Conservation (phyloP, 2,329 filamentous ascomycete species). For the Cordyceps sp. region DNA sequence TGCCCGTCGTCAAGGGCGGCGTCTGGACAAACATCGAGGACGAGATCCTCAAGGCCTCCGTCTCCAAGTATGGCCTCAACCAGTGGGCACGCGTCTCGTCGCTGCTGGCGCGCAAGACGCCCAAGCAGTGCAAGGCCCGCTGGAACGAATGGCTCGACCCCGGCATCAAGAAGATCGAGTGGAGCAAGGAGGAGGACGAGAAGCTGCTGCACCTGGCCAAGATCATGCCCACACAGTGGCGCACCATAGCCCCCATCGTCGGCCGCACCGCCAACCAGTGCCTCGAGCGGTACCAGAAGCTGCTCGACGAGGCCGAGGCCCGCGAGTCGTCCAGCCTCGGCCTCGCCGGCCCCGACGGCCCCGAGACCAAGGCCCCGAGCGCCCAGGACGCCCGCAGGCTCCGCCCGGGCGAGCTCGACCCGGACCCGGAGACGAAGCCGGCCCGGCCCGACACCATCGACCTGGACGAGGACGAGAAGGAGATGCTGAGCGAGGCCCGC, state of each 20-base stretch:
- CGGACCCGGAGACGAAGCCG: constrained; percentile 93
- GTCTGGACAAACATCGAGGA: constrained; percentile 72
- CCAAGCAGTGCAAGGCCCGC: constrained; percentile 97
- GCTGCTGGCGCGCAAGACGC: constrained; percentile 87
- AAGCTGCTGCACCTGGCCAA: constrained; percentile 92
- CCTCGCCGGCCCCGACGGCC: constrained; percentile 70
- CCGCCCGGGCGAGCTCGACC: constrained; percentile 84
- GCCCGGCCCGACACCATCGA: constrained; percentile 94
- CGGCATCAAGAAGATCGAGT: constrained; percentile 95
- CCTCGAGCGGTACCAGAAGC: constrained; percentile 88
- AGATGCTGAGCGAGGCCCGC: constrained; percentile 96
- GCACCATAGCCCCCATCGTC: constrained; percentile 92
- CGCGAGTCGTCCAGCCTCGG: constrained; percentile 72
- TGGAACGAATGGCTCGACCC: constrained; percentile 99
- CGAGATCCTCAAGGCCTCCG: constrained; percentile 91
- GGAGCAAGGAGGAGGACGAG: constrained; percentile 97
- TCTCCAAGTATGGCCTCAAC: constrained; percentile 88
- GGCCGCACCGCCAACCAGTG: constrained; percentile 94
- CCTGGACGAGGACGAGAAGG: constrained; percentile 96
- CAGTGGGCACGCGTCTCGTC: constrained; percentile 99
- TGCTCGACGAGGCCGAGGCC: constrained; percentile 89
- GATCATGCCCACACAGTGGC: constrained; percentile 98
- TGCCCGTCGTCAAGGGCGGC: constrained; percentile 60
- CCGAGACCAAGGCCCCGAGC: constrained; percentile 71
- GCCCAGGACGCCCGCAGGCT: constrained; percentile 84